Base-by-base conservation (phyloP, 2,329 filamentous ascomycete genomes). In the Epichloe baconii region DNA sequence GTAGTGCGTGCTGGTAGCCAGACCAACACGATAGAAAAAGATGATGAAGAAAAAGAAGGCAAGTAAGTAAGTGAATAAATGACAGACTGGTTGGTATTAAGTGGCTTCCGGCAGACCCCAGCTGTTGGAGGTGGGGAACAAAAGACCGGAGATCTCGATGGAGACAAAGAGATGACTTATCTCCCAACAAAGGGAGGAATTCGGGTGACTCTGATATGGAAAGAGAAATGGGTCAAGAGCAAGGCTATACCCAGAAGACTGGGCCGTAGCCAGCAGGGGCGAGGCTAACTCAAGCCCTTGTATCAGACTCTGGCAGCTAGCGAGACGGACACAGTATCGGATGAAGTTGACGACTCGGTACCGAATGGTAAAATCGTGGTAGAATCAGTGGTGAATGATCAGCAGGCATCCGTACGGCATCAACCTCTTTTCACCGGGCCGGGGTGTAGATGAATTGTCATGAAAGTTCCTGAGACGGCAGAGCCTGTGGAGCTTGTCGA, bases 351-450 rank as follows among this genome's bases (percentile, higher is more conserved):
- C 55, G 31, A 40, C 42, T 61, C 60, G 64, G 62, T 62, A 61
- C 61, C 66, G 64, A 65, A 60, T 59, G 59, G 40, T 34, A 12
- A 43, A 14, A 31, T 31, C 21, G 47, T 43, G 49, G 43, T 43
- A 56, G 53, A 53, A 47, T 64, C 66, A 64, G 65, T 70, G 26
- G 50, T 43, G 40, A 49, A 37, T 36, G 41, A 64, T 70, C 68
- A 66, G 72, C 68, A 62, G 69, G 75, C 76, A 79, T 78, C 66
- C 71, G 74, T 70, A 68, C 74, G 70, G 66, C 69, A 74, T 73
- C 60, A 60, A 66, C 59, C 55, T 64, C 61, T 64, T 60, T 64
- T 59, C 19, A 51, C 47, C 36, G 35, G 43, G 45, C 35, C 26
- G 6, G 5, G 49, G 34, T 48, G 45, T 21, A 41, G 17, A 5